Percentiles rank a stretch among this genome's conserved stretches.
Evolutionary conservation across 179 eudicot genomes (phyloP).

Genomic region (Sideroxylon spinosum): DNA sequence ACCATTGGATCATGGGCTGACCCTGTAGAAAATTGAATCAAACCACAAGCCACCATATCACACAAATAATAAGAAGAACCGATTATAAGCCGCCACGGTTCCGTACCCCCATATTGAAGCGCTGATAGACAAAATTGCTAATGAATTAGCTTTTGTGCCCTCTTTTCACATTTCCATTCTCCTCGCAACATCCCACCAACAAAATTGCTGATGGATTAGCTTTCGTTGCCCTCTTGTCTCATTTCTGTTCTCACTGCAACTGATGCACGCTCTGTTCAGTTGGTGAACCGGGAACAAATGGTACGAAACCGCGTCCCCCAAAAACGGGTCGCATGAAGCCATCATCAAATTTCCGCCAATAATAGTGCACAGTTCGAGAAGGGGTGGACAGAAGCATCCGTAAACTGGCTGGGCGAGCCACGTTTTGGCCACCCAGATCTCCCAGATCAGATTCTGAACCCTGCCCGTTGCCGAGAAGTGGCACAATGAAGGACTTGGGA

Average conservation of each 20-base stretch:
- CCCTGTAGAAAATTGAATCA: no score
- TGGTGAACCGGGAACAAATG: constrained; percentile 69
- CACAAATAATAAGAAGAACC: no score
- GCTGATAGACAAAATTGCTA: no score
- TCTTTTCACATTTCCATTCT: no score
- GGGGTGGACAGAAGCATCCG: constrained; percentile 57
- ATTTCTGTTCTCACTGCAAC: constrained; percentile 22
- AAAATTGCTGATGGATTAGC: not conserved
- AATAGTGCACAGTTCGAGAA: constrained; percentile 57
- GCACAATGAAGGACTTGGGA: constrained; percentile 47
- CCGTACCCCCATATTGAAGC: no score
- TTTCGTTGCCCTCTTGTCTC: not conserved
- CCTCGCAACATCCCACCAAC: not conserved
- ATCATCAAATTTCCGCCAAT: constrained; percentile 79
- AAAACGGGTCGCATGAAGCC: constrained; percentile 79
- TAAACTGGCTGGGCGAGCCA: constrained; percentile 49
- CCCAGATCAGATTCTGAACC: constrained; percentile 36
- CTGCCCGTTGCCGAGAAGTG: constrained; percentile 44
- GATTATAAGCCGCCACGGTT: no score
- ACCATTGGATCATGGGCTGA: no score
- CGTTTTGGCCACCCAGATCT: constrained; percentile 21
- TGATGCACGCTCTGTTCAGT: constrained; percentile 44
- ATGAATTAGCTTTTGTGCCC: no score
- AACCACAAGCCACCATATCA: no score
- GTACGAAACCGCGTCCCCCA: constrained; percentile 82